Percentiles rank a stretch among this genome's conserved stretches.
These are phyloP conservation scores for Mycena epipterygia DNA, from an alignment of 768 basidiomycete species.

Conservation along the genomic window DNA sequence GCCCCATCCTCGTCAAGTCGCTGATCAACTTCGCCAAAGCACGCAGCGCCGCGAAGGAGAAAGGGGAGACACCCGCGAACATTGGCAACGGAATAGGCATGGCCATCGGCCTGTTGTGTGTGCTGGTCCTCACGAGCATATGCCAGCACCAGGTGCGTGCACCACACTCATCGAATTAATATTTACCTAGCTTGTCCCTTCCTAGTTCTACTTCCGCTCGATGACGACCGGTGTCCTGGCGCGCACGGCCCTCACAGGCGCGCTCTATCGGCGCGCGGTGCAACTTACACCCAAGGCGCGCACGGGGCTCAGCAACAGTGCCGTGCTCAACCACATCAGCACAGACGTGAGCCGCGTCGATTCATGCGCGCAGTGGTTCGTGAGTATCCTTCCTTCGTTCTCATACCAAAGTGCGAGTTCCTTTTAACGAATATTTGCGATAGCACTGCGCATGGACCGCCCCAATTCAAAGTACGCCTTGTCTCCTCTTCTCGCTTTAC, in stretches of 20 bases:
- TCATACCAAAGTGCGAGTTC: no score
- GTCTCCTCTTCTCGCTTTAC: no score
- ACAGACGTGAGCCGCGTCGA: constrained; percentile 77
- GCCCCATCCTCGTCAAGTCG: constrained; percentile 70
- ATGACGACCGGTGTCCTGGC: constrained; percentile 77
- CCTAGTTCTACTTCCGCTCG: constrained; percentile 77
- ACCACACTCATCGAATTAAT: no score
- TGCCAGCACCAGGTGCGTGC: constrained; percentile 63
- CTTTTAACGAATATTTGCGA: no score
- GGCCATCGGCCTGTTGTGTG: constrained; percentile 66
- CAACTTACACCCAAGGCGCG: constrained; percentile 75
- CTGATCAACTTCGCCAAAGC: constrained; percentile 74
- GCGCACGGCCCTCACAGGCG: constrained; percentile 74
- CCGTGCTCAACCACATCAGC: constrained; percentile 72
- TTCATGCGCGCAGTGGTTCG: constrained; percentile 80
- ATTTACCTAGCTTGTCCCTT: no score
- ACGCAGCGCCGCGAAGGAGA: constrained; percentile 52
- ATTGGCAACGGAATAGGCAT: constrained; percentile 71
- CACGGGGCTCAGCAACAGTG: constrained; percentile 69
- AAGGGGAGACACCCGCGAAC: constrained; percentile 49
- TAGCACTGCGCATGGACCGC: constrained; percentile 72
- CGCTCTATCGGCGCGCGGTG: constrained; percentile 78
- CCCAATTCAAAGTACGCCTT: constrained; percentile 65
- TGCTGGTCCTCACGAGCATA: constrained; percentile 66
- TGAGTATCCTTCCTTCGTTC: no score